Conservation (phyloP, 352 stramenopile genomes). For the Aphanomyces invadans region DNA sequence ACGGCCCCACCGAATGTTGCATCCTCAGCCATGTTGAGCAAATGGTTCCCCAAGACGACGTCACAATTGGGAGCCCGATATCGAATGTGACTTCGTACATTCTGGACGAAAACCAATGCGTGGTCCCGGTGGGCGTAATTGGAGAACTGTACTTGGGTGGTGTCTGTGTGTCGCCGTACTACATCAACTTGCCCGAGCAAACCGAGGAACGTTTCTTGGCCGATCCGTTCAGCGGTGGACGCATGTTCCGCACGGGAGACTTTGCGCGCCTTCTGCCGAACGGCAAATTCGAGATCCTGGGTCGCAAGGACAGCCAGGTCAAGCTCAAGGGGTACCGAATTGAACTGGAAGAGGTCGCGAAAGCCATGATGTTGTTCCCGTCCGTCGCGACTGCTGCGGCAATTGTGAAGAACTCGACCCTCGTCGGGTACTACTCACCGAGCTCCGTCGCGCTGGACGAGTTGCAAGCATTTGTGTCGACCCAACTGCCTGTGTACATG, state of each 20-base stretch:
- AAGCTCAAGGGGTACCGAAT: slow-evolving; percentile 79
- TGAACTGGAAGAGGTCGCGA: slow-evolving; percentile 70
- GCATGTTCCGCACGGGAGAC: slow-evolving; percentile 90
- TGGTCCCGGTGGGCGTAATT: not conserved
- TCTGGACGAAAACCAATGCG: not conserved
- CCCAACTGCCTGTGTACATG: slow-evolving; percentile 74
- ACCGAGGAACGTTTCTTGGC: slow-evolving; percentile 31
- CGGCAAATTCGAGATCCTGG: slow-evolving; percentile 81
- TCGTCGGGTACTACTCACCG: slow-evolving; percentile 89
- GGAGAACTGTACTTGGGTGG: slow-evolving; percentile 4
- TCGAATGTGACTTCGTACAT: not conserved
- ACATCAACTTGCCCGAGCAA: not conserved
- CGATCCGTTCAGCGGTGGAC: slow-evolving; percentile 57
- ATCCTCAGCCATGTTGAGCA: not conserved
- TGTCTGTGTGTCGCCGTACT: not conserved
- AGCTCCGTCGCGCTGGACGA: slow-evolving; percentile 58
- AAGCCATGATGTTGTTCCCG: slow-evolving; percentile 39
- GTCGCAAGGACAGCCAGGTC: slow-evolving; percentile 61
- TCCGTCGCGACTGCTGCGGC: slow-evolving; percentile 40
- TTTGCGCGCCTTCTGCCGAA: slow-evolving; percentile 85
- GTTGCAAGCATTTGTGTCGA: slow-evolving; percentile 58
- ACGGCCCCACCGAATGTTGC: not conserved
- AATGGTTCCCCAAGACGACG: not conserved
- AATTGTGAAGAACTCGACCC: slow-evolving; percentile 46
- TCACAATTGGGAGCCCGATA: not conserved